Base-by-base conservation (phyloP, 1,284 basidiomycete species). In the Psilocybe mexicana region DNA sequence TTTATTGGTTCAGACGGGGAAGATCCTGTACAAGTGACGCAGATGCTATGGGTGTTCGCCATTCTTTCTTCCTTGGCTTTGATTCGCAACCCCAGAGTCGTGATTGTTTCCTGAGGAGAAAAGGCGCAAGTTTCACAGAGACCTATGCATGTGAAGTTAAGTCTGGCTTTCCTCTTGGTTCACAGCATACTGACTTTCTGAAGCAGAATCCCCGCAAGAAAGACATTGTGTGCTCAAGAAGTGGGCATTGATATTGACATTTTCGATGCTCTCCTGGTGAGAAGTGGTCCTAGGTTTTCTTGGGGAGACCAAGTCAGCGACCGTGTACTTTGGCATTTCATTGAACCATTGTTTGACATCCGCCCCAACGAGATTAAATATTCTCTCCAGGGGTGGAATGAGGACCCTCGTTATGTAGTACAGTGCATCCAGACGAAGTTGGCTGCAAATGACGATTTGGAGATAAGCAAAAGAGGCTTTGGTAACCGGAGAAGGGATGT, bases 331-430 rank as follows among this genome's bases (percentile, higher is more conserved):
- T n/a, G 94, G 92, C 92, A 97, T 95, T 45, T 91, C 88, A 57
- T 90, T 83, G 67, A 88, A 98, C 97, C 97, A 99, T 33, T 79
- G 76, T 53, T 84, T 83, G 35, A 98, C 90, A 67, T 98, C 92
- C 3, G 90, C 94, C 5, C 97, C 96, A 33, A 96, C 81, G 26
- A 98, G 84, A 67, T 92, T 95, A 77, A 98, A 94, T 45, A 99
- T 87, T 38, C 96, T 83, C 59, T 91, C 88, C 58, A 99, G 71
- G 0, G 96, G 94, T 3, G 94, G 94, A 52, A 98, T 92, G 50
- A 99, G 81, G 18, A 94, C 87, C 49, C 86, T 81, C 1, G 84
- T 84, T 65, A 99, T 97, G 71, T 99, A 98, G 74, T 98, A 98
- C n/a, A 81, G 72, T 2, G 87, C 87, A 69, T 97, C 93, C 26